Evolutionary conservation across 345 rosid genomes (phyloP), one percentile per base, ranked within the genome.

Genomic region (Cardamine occulta): DNA sequence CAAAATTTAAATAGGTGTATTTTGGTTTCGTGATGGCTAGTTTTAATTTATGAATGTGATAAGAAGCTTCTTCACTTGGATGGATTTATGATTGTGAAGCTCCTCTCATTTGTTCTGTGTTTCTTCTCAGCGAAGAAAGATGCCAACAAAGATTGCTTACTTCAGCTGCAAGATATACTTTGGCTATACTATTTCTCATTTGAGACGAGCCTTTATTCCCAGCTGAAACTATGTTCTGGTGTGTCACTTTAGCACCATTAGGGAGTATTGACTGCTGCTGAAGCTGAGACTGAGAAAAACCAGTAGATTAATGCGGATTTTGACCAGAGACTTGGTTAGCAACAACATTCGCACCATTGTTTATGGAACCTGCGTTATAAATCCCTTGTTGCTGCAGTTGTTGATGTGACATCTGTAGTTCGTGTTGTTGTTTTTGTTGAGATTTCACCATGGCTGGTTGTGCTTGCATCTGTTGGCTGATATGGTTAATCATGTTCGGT

Each of bases 351-450:
- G 74, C 74, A 61, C 88, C 81, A 44, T 80, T 88, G 81, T 79
- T 87, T 59, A 76, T 67, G 26, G 87, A 77, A 53, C 74, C 64
- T 37, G 64, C 14, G 42, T 70, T 77, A 78, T 59, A 72, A 42
- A 21, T 75, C 73, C 73, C 81, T 55, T 75, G 85, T 10, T 51
- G 81, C 42, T 65, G 85, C 54, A 35, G 74, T 53, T 77, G 88
- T 58, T 68, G 89, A 18, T 76, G 86, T 21, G 75, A 87, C 53
- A 77, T 81, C 28, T 70, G 86, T n/a, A 69, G 21, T 73, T 73
- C 77, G 44, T 81, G 49, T 15, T n/a, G n/a, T n/a, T n/a, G 37
- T 55, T 88, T 94, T 65, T 88, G 97, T 70, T 86, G 98, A 76
- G 86, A 79, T 91, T 89, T 89, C 31, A 85, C 73, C 73, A 82